phyloP scores from a whole-genome alignment of 805 yeast genomes.

The Yarrowia sp. region DNA sequence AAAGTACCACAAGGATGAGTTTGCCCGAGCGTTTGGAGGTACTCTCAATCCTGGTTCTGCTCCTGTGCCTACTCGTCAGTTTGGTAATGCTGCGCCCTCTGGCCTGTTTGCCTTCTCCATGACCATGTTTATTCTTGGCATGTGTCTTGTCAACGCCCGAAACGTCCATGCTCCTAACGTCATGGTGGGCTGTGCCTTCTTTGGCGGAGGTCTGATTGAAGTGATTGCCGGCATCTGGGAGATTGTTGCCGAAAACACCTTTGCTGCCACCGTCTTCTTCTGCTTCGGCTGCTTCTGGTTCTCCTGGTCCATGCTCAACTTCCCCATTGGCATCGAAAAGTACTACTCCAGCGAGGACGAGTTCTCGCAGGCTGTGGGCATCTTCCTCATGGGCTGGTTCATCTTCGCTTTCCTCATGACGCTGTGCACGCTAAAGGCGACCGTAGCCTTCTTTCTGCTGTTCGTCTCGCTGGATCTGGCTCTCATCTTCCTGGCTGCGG shows the following conservation, averaged over 20 bases:
- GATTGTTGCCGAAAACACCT: constrained; percentile 58
- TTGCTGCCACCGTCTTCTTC: constrained; percentile 53
- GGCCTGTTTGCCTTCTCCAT: constrained; percentile 59
- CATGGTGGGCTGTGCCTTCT: constrained; percentile 59
- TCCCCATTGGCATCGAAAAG: constrained; percentile 37
- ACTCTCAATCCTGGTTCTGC: constrained; percentile 18
- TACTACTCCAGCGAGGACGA: constrained; percentile 48
- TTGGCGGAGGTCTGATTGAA: constrained; percentile 61
- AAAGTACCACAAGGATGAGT: constrained; percentile 56
- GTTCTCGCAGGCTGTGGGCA: constrained; percentile 50
- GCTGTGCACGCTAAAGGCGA: constrained; percentile 58
- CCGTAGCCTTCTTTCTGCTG: constrained; percentile 58
- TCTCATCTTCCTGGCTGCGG: constrained; percentile 48
- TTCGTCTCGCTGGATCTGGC: constrained; percentile 46
- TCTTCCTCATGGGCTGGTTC: constrained; percentile 60
- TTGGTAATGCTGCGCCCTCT: constrained; percentile 62
- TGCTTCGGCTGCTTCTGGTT: constrained; percentile 62
- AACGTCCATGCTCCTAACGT: constrained; percentile 53
- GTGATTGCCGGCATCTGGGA: constrained; percentile 67
- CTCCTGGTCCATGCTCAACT: constrained; percentile 56
- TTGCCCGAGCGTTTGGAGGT: constrained; percentile 54
- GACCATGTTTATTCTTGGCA: constrained; percentile 57
- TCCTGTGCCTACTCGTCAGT: constrained; percentile 45
- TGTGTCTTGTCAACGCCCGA: constrained; percentile 54
- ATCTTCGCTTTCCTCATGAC: constrained; percentile 55